phyloP scores from a whole-genome alignment of 176 grass and related monocot species.

The Paspalum vaginatum region DNA sequence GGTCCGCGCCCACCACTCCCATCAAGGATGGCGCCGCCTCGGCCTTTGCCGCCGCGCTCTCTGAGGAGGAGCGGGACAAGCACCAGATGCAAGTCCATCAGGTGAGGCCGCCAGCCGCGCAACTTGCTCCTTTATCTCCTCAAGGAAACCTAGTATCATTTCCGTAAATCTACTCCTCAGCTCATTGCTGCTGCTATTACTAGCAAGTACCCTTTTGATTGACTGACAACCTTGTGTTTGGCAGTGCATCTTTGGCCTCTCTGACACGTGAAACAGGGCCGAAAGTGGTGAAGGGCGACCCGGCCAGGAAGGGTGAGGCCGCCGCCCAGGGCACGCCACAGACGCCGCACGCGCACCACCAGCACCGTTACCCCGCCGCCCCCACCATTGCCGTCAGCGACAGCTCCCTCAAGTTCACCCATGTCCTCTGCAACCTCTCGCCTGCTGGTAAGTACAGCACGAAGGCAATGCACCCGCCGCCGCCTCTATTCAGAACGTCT shows the following conservation, averaged over 20 bases:
- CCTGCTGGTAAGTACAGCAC: conserved; percentile 58
- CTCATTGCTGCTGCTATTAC: too few relatives aligned
- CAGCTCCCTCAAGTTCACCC: conserved; percentile 98
- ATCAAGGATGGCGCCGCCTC: conserved; percentile 57
- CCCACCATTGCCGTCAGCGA: conserved; percentile 88
- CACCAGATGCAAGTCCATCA: conserved; percentile 94
- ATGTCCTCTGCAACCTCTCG: conserved; percentile 95
- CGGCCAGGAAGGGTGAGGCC: conserved; percentile 68
- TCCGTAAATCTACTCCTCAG: too few relatives aligned
- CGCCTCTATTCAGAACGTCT: too few relatives aligned
- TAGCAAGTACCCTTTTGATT: background rate
- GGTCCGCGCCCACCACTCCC: conserved; percentile 77
- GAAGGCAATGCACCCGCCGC: background rate
- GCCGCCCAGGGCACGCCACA: conserved; percentile 33
- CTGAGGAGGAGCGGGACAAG: conserved; percentile 56
- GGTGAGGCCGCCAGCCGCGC: conserved; percentile 25
- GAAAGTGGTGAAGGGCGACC: conserved; percentile 80
- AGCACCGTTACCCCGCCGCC: conserved; percentile 65
- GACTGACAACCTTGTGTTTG: background rate
- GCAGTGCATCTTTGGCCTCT: conserved; percentile 92
- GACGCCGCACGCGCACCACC: conserved; percentile 36
- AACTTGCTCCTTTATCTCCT: too few relatives aligned
- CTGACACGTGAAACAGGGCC: conserved; percentile 87
- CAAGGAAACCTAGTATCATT: too few relatives aligned
- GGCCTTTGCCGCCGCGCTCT: conserved; percentile 53